Conservation (phyloP, 495 filamentous ascomycete species). For the Aspergillus affinis region DNA sequence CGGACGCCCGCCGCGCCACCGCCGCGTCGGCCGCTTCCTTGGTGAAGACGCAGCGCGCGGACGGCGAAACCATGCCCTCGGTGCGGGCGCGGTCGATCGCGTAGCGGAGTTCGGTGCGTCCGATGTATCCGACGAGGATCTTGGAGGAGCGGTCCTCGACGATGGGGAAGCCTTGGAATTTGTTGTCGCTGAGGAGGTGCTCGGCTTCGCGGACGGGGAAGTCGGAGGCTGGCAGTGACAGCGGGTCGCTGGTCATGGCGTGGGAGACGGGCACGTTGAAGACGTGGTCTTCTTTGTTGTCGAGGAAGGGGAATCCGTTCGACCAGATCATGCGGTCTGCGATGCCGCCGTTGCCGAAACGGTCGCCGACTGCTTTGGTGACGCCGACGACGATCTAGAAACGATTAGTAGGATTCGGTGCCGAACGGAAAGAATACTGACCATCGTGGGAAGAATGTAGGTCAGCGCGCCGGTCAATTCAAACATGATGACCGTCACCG, state of each 20-base stretch:
- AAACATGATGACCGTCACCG: constrained; percentile 98
- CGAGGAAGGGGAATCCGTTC: constrained; percentile 95
- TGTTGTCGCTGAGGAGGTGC: constrained; percentile 71
- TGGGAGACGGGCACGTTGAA: constrained; percentile 94
- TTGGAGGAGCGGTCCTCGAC: constrained; percentile 72
- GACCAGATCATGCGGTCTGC: constrained; percentile 99
- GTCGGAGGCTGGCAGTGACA: constrained; percentile 73
- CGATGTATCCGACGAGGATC: constrained; percentile 86
- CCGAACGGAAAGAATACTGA: constrained; percentile 26
- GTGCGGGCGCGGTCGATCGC: constrained; percentile 83
- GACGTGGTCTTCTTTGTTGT: constrained; percentile 97
- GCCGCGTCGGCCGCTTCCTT: constrained; percentile 52
- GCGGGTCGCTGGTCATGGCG: constrained; percentile 78
- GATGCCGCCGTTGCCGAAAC: constrained; percentile 93
- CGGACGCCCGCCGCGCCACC: constrained; percentile 33
- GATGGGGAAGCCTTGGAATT: constrained; percentile 94
- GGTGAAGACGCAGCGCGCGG: constrained; percentile 76
- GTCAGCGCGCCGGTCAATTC: constrained; percentile 92
- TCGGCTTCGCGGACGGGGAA: constrained; percentile 74
- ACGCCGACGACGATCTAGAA: constrained; percentile 86
- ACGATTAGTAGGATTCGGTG: constrained; percentile 18
- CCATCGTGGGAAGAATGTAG: constrained; percentile 96
- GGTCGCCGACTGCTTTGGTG: constrained; percentile 89
- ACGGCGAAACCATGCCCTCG: constrained; percentile 66
- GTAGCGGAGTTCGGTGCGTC: constrained; percentile 88